Percentiles rank a stretch among this genome's conserved stretches.
Evolutionary conservation across 495 filamentous ascomycete genomes (phyloP).

Genomic region (Poronia punctata): DNA sequence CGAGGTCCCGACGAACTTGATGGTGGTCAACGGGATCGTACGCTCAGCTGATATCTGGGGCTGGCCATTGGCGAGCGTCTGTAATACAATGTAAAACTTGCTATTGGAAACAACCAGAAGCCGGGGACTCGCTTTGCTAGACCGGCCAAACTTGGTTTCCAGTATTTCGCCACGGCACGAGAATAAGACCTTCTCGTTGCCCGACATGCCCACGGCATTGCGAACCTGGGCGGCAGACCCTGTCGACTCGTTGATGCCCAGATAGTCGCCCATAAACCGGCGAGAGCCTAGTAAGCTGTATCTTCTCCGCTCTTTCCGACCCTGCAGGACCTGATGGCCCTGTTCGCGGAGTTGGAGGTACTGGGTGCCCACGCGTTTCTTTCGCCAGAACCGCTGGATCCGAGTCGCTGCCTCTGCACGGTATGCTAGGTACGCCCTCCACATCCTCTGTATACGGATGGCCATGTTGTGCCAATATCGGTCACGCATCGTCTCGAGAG

Average conservation of each 20-base stretch:
- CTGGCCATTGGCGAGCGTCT: constrained; percentile 75
- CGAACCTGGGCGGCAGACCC: constrained; percentile 80
- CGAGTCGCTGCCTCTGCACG: constrained; percentile 85
- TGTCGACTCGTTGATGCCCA: constrained; percentile 72
- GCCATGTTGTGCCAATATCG: constrained; percentile 99
- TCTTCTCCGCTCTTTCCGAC: constrained; percentile 82
- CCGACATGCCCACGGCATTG: constrained; percentile 52
- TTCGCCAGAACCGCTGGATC: constrained; percentile 93
- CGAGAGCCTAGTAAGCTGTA: constrained; percentile 86
- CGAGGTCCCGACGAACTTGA: constrained; percentile 77
- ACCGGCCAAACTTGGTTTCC: constrained; percentile 89
- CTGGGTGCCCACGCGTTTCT: constrained; percentile 78
- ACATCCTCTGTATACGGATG: constrained; percentile 92
- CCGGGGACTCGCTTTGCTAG: constrained; percentile 84
- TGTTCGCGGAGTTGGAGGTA: constrained; percentile 82
- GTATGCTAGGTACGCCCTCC: constrained; percentile 92
- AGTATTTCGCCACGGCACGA: constrained; percentile 85
- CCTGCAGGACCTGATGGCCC: constrained; percentile 76
- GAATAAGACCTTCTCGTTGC: constrained; percentile 71
- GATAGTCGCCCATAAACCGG: constrained; percentile 91
- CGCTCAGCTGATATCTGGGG: constrained; percentile 73
- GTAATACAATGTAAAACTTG: constrained; percentile 81
- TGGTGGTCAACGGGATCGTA: constrained; percentile 72
- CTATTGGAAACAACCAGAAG: constrained; percentile 78
- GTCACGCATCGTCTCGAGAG: constrained; percentile 95